Conservation (phyloP, 2,329 filamentous ascomycete species). For the Didymella pomorum region DNA sequence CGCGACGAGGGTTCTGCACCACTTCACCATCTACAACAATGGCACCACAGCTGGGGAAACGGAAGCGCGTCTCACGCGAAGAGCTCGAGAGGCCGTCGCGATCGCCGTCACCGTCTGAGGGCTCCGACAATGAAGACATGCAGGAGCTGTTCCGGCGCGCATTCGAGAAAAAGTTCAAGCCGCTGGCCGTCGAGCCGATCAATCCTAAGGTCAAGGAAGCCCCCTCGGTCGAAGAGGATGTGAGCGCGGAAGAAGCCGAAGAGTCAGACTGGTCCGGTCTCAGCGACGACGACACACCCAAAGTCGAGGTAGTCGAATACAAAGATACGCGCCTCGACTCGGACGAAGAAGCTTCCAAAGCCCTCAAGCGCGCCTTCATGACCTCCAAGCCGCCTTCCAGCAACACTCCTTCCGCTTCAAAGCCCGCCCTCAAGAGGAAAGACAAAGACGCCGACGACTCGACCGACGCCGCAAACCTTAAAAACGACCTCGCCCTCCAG, state of each 20-base stretch:
- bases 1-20: neutral
- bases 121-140: conserved; percentile 60
- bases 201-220: conserved; percentile 36
- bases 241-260: conserved; percentile 50
- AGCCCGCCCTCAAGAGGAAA: conserved; percentile 30
- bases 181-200: conserved; percentile 61
- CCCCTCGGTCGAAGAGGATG: conserved; percentile 41
- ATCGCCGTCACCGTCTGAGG: conserved; percentile 40
- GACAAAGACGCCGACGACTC: conserved; percentile 56
- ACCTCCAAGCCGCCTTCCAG: conserved; percentile 60
- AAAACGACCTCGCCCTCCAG: conserved; percentile 92
- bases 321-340: conserved; percentile 25
- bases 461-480: conserved; percentile 72
- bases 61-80: conserved; percentile 53
- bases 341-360: conserved; percentile 54
- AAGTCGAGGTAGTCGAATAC: conserved; percentile 57
- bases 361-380: conserved; percentile 82
- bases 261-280: conserved; percentile 70
- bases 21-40: conserved; percentile 33
- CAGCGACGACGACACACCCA: conserved; percentile 52
- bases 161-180: conserved; percentile 88
- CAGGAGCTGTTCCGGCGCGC: conserved; percentile 81
- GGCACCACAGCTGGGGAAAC: conserved; percentile 55
- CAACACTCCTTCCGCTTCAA: conserved; percentile 34
- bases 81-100: conserved; percentile 39